A percentile compares a stretch with the other conserved stretches of the same genome.
Evolutionary conservation across 768 basidiomycete genomes (phyloP).

Genomic region (Mycena rosella): DNA sequence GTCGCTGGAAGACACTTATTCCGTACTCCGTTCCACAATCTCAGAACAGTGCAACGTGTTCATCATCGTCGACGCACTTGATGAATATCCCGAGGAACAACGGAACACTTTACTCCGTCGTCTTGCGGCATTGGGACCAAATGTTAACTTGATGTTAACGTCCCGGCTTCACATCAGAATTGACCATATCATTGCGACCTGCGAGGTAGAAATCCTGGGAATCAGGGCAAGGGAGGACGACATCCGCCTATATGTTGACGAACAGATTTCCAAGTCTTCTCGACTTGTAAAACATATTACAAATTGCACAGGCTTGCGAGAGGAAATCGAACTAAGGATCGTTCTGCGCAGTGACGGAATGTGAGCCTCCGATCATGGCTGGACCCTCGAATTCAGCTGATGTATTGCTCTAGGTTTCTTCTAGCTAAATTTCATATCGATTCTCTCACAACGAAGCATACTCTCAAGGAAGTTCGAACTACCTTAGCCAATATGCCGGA

Average conservation of each 20-base stretch:
- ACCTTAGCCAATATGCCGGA: no score
- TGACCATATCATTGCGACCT: neutral
- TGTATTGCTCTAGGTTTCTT: neutral
- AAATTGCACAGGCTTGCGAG: neutral
- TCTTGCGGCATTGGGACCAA: neutral
- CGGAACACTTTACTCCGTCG: neutral
- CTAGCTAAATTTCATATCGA: neutral
- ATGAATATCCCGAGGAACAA: slow-evolving; percentile 19
- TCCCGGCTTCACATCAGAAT: slow-evolving; percentile 18
- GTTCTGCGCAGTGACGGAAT: slow-evolving; percentile 6
- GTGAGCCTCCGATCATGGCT: neutral
- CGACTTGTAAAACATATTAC: slow-evolving; percentile 1
- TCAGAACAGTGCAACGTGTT: neutral
- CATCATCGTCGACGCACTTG: slow-evolving; percentile 16
- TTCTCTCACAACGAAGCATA: no score
- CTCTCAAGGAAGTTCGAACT: no score
- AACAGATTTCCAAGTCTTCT: neutral
- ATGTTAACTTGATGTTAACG: slow-evolving; percentile 11
- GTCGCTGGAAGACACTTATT: neutral
- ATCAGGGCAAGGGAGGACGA: slow-evolving; percentile 2
- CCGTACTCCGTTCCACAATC: neutral
- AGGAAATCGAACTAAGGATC: neutral
- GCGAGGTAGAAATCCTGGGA: neutral
- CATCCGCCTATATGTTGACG: neutral
- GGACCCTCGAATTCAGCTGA: neutral